A percentile compares a stretch with the other conserved stretches of the same genome.
phyloP scores from a whole-genome alignment of 306 rosid species.

The Prunus mume region DNA sequence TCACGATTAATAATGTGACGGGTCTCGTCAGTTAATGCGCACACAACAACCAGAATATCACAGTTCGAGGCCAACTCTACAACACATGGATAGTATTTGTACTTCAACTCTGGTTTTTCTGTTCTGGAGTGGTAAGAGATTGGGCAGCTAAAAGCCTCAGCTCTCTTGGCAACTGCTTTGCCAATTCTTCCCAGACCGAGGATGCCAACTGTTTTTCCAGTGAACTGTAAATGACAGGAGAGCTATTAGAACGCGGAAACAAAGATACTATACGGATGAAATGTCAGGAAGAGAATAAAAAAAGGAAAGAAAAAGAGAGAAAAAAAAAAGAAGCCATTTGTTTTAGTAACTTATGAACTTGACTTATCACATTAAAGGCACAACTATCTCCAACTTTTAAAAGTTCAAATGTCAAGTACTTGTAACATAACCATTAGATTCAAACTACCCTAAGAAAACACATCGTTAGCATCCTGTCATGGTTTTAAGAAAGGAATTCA shows the following conservation, averaged over 20 bases:
- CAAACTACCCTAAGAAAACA: background rate
- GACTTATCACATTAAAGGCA: background rate
- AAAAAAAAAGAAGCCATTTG: too few relatives aligned
- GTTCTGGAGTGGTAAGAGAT: constrained; percentile 64
- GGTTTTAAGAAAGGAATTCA: background rate
- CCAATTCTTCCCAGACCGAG: constrained; percentile 88
- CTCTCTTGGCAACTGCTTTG: constrained; percentile 69
- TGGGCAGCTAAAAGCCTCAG: constrained; percentile 72
- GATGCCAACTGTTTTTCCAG: constrained; percentile 82
- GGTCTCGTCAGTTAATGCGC: constrained; percentile 64
- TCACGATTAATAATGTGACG: constrained; percentile 59
- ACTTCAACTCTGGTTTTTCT: constrained; percentile 45
- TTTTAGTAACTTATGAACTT: background rate
- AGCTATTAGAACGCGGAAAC: background rate
- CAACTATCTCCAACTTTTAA: background rate
- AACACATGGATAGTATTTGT: constrained; percentile 68
- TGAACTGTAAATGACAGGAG: constrained; percentile 51
- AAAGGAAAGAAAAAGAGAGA: too few relatives aligned
- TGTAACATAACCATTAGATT: background rate
- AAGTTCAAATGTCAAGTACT: background rate
- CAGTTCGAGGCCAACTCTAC: constrained; percentile 72
- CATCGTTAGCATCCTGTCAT: background rate
- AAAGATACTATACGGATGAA: background rate
- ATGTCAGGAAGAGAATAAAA: background rate
- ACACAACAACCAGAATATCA: constrained; percentile 70